A percentile compares a stretch with the other conserved stretches of the same genome.
phyloP scores from a whole-genome alignment of 148 eudicot species.

The Amaranthus cruentus region DNA sequence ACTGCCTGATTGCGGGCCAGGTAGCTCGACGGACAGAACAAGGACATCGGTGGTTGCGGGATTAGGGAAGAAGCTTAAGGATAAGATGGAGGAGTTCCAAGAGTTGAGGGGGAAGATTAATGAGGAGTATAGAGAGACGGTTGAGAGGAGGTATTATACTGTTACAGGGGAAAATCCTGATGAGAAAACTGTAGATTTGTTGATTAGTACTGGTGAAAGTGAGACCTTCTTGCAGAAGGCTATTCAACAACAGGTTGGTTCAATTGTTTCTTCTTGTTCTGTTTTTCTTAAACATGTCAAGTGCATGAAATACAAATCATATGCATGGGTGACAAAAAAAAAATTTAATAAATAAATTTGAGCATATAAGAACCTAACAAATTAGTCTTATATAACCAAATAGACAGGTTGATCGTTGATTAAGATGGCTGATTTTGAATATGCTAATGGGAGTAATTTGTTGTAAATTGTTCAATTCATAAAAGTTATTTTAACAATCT shows the following conservation, averaged over 20 bases:
- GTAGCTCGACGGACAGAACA: conserved; percentile 74
- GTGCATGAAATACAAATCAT: not conserved
- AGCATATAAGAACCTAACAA: too few species aligned
- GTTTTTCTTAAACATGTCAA: not conserved
- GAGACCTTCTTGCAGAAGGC: conserved; percentile 80
- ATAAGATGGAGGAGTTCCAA: conserved; percentile 64
- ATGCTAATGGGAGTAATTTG: too few species aligned
- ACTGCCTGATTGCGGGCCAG: conserved; percentile 75
- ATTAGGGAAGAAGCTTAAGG: conserved; percentile 64
- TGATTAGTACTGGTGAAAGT: conserved; percentile 83
- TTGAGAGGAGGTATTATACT: conserved; percentile 70
- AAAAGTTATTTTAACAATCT: too few species aligned
- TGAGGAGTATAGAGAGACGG: conserved; percentile 70
- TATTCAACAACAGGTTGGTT: conserved; percentile 67
- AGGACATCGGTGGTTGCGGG: conserved; percentile 73
- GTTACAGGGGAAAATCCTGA: conserved; percentile 86
- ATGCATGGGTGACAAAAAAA: not conserved
- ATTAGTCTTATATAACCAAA: too few species aligned
- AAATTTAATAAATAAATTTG: too few species aligned
- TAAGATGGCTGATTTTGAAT: too few species aligned
- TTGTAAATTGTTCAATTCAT: too few species aligned
- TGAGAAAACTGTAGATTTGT: conserved; percentile 50
- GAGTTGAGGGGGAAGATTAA: conserved; percentile 48
- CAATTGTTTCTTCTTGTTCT: not conserved
- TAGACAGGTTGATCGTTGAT: too few species aligned